A percentile compares a stretch with the other conserved stretches of the same genome.
Evolutionary conservation across 352 stramenopile species (phyloP).

Genomic region (Pythium rishiriense): DNA sequence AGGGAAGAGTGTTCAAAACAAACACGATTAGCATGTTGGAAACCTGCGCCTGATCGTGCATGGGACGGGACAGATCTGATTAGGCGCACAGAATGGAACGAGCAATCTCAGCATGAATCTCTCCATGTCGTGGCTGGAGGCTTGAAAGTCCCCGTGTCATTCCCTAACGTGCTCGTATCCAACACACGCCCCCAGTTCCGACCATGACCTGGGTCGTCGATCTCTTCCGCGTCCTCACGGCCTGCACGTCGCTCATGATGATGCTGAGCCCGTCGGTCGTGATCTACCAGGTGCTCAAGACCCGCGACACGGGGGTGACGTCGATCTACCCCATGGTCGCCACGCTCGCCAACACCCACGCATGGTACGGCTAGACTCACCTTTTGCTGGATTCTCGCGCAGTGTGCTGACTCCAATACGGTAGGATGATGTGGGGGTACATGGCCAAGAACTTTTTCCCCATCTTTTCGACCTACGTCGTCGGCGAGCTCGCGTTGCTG

Average conservation of each 20-base stretch:
- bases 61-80: neutral
- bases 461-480: conserved; percentile 44
- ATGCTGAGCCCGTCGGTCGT: conserved; percentile 42
- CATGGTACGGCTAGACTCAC: conserved; percentile 19
- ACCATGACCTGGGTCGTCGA: conserved; percentile 10
- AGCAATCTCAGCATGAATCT: neutral
- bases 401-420: neutral
- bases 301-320: conserved; percentile 36
- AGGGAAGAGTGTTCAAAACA: neutral
- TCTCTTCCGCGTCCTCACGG: conserved; percentile 32
- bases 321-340: conserved; percentile 50
- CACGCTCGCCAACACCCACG: conserved; percentile 36
- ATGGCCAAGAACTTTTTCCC: conserved; percentile 47
- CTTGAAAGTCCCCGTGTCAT: no score
- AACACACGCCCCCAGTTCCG: neutral
- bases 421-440: conserved; percentile 44
- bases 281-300: conserved; percentile 38
- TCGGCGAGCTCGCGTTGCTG: conserved; percentile 38
- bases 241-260: conserved; percentile 37
- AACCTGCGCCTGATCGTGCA: neutral
- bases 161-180: neutral
- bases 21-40: neutral
- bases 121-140: no score
- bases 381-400: neutral
- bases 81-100: conserved; percentile 4